These are phyloP conservation scores for Hortiboletus campestris DNA, from an alignment of 768 basidiomycete genomes.

Conservation along the genomic window DNA sequence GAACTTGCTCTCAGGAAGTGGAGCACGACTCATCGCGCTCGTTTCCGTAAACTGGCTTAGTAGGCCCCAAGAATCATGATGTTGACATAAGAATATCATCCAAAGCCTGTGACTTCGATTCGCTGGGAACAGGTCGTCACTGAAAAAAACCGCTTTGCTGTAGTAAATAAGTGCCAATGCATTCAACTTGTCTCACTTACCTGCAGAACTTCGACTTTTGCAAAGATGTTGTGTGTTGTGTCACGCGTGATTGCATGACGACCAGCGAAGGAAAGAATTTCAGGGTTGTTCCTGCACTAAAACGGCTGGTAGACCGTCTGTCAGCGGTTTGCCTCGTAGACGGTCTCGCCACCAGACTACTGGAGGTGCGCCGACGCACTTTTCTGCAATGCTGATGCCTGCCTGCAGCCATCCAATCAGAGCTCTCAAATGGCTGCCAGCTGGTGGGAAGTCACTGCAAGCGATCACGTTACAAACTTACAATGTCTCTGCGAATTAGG, in stretches of 20 bases:
- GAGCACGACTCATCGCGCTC: neutral
- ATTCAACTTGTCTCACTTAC: neutral
- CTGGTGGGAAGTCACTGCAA: neutral
- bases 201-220: too few species aligned
- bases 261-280: neutral
- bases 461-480: neutral
- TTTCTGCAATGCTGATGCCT: too few species aligned
- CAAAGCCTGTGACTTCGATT: neutral
- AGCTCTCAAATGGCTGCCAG: neutral
- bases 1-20: neutral
- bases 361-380: too few species aligned
- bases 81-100: constrained; percentile 5
- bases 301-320: neutral
- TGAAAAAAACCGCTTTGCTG: neutral
- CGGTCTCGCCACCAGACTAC: too few species aligned
- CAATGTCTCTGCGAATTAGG: too few species aligned
- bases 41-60: neutral
- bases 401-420: neutral
- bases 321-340: too few species aligned
- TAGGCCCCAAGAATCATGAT: neutral
- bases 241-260: neutral
- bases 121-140: neutral
- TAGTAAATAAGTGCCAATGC: neutral
- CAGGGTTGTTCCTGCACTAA: constrained; percentile 7
- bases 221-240: neutral